These are phyloP conservation scores for Fusarium abutilonis DNA, from an alignment of 2,329 filamentous ascomycete species.

Conservation along the genomic window DNA sequence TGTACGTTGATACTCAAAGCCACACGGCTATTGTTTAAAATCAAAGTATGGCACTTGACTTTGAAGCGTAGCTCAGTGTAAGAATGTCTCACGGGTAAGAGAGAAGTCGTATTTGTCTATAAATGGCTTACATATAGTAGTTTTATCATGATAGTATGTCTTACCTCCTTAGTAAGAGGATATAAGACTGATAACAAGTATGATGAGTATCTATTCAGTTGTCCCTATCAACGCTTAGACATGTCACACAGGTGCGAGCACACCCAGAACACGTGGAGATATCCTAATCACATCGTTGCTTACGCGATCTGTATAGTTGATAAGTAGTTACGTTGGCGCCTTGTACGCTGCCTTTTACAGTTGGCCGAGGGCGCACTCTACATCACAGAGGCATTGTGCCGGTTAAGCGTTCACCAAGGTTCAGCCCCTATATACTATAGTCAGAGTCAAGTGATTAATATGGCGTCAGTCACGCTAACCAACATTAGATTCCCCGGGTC, in stretches of 20 bases:
- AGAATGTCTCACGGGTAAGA: no score
- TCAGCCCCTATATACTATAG: neutral
- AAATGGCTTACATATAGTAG: no score
- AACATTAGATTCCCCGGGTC: neutral
- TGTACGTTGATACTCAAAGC: no score
- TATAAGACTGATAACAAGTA: no score
- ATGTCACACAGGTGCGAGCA: slow-evolving; percentile 21
- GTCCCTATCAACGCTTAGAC: slow-evolving; percentile 35
- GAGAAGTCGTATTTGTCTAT: no score
- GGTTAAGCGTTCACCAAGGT: no score
- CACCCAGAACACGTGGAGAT: slow-evolving; percentile 38
- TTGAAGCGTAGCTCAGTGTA: no score
- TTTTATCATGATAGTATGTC: no score
- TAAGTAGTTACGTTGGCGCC: slow-evolving; percentile 40
- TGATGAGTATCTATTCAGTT: neutral
- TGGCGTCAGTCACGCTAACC: slow-evolving; percentile 7
- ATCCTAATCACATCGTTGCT: slow-evolving; percentile 39
- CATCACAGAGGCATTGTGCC: slow-evolving; percentile 2
- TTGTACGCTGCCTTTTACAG: slow-evolving; percentile 23
- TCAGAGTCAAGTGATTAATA: neutral
- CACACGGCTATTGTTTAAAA: no score
- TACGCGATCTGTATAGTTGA: slow-evolving; percentile 32
- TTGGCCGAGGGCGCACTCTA: neutral
- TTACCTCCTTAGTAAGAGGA: no score
- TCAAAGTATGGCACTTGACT: no score